phyloP scores from a whole-genome alignment of 2,329 filamentous ascomycete species.

The Arachnomyces sp. region DNA sequence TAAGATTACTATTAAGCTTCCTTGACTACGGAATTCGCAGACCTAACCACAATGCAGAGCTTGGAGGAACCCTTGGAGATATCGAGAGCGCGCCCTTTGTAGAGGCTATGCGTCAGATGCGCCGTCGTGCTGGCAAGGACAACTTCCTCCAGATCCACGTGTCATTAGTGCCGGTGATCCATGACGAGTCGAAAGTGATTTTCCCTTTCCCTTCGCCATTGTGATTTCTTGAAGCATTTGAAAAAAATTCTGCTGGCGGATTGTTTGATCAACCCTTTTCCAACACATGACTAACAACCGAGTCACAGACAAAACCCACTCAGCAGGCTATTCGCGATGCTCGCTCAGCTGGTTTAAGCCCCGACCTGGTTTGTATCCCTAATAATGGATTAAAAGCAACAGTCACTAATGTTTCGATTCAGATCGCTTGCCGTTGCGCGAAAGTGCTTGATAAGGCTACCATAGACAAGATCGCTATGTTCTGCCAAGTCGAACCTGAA shows the following conservation, averaged over 20 bases:
- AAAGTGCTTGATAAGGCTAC: slow-evolving; percentile 64
- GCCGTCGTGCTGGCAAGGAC: slow-evolving; percentile 60
- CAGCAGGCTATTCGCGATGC: slow-evolving; percentile 82
- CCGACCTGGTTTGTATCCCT: slow-evolving; percentile 52
- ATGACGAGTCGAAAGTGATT: slow-evolving; percentile 77
- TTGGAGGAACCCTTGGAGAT: slow-evolving; percentile 52
- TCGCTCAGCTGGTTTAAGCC: slow-evolving; percentile 68
- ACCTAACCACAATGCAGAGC: slow-evolving; percentile 38
- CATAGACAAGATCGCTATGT: slow-evolving; percentile 78
- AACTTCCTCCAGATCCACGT: slow-evolving; percentile 88
- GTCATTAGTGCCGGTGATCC: slow-evolving; percentile 71
- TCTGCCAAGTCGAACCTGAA: slow-evolving; percentile 76
- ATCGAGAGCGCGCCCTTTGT: slow-evolving; percentile 82
- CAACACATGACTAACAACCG: too few relatives aligned
- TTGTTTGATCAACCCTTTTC: too few relatives aligned
- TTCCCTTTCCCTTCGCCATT: too few relatives aligned
- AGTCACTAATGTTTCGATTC: slow-evolving; percentile 4
- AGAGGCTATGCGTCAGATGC: slow-evolving; percentile 72
- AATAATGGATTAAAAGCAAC: slow-evolving; percentile 10
- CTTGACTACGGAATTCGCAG: slow-evolving; percentile 1
- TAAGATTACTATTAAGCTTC: slow-evolving; percentile 23
- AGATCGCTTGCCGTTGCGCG: slow-evolving; percentile 92
- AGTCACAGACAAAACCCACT: slow-evolving; percentile 96
- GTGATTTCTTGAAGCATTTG: too few relatives aligned
- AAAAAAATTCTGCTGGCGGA: too few relatives aligned